phyloP scores from a whole-genome alignment of 768 basidiomycete species.

The Tylopilus subfusipes region DNA sequence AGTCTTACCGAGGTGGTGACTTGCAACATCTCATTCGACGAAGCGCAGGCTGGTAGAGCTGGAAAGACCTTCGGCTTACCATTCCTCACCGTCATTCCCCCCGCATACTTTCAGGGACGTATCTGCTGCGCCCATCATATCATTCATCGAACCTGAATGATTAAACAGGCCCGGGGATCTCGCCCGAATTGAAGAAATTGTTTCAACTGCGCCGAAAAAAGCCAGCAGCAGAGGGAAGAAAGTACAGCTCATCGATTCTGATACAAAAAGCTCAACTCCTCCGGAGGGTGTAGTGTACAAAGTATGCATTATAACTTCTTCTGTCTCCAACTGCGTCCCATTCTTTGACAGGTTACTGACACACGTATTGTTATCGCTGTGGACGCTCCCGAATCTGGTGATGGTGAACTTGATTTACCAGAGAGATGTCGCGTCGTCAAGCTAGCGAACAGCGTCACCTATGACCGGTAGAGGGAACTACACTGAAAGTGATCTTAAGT shows the following conservation, averaged over 20 bases:
- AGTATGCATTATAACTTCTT: constrained; percentile 33
- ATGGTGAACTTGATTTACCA: constrained; percentile 73
- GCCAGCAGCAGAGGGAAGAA: constrained; percentile 47
- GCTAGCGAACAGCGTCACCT: constrained; percentile 88
- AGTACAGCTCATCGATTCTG: constrained; percentile 29
- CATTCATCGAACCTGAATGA: constrained; percentile 8
- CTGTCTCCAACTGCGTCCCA: not conserved
- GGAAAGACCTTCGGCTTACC: constrained; percentile 78
- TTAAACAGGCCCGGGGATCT: constrained; percentile 76
- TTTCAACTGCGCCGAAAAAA: constrained; percentile 42
- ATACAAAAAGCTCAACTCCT: constrained; percentile 37
- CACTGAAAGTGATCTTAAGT: not conserved
- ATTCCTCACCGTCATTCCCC: constrained; percentile 66
- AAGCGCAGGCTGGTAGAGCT: constrained; percentile 78
- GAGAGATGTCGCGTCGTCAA: constrained; percentile 85
- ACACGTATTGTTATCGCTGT: constrained; percentile 79
- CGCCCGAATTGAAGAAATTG: constrained; percentile 77
- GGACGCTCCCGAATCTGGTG: constrained; percentile 55
- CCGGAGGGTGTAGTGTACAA: constrained; percentile 87
- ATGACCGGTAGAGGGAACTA: constrained; percentile 57
- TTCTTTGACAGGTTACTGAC: constrained; percentile 60
- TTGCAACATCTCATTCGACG: constrained; percentile 23
- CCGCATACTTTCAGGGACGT: constrained; percentile 79
- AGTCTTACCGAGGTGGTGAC: not conserved
- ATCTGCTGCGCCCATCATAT: not conserved